Percentiles rank a stretch among this genome's conserved stretches.
Evolutionary conservation across 2,329 filamentous ascomycete genomes (phyloP).

Genomic region (Penicillium sclerotiorum): DNA sequence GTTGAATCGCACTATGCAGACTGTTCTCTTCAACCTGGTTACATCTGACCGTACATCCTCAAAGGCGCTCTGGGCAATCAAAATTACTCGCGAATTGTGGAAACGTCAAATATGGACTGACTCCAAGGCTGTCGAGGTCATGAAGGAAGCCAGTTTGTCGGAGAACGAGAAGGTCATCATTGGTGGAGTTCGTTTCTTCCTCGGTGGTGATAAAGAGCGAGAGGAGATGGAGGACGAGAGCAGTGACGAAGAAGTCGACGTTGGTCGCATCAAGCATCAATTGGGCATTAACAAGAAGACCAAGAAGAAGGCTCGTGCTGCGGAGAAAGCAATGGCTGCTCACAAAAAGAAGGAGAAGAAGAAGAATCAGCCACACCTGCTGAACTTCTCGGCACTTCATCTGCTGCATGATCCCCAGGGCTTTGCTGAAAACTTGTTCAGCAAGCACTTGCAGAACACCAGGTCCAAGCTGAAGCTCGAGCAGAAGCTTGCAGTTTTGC

Average conservation of each 20-base stretch:
- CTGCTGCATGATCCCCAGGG: conserved; percentile 91
- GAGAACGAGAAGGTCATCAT: conserved; percentile 92
- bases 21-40: conserved; percentile 87
- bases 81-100: conserved; percentile 94
- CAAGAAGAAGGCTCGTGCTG: conserved; percentile 77
- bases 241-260: conserved; percentile 77
- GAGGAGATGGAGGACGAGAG: conserved; percentile 90
- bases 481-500: conserved; percentile 84
- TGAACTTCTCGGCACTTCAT: conserved; percentile 96
- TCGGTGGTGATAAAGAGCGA: conserved; percentile 92
- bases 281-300: conserved; percentile 94
- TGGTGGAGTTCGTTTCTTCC: conserved; percentile 88
- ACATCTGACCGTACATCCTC: conserved; percentile 81
- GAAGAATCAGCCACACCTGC: conserved; percentile 80
- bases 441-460: conserved; percentile 84
- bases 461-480: conserved; percentile 85
- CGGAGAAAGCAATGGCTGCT: conserved; percentile 79
- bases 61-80: conserved; percentile 93
- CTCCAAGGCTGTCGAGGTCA: conserved; percentile 91
- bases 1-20: conserved; percentile 90
- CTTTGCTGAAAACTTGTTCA: conserved; percentile 87
- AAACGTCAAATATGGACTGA: conserved; percentile 96
- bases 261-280: conserved; percentile 81
- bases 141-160: conserved; percentile 88
- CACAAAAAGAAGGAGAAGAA: conserved; percentile 83